phyloP scores from a whole-genome alignment of 257 asterid genomes.

The Paulownia fortunei region DNA sequence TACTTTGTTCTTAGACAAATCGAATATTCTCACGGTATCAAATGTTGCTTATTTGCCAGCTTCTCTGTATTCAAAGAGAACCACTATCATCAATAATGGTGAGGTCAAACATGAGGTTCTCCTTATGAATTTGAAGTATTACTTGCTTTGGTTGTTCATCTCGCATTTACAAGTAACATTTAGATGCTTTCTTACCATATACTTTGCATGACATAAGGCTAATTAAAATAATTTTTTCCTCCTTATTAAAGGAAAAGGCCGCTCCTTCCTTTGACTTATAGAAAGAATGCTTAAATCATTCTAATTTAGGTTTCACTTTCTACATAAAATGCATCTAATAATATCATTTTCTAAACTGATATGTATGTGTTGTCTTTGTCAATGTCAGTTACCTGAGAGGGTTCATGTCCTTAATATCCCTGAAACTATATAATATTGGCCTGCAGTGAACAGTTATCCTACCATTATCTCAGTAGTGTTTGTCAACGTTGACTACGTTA shows the following conservation, averaged over 20 bases:
- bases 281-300: background rate
- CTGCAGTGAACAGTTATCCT: too few relatives aligned
- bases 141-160: background rate
- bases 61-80: too few relatives aligned
- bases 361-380: too few relatives aligned
- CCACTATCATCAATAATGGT: too few relatives aligned
- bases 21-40: background rate
- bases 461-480: too few relatives aligned
- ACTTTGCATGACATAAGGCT: background rate
- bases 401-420: too few relatives aligned
- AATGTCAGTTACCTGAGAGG: too few relatives aligned
- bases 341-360: background rate
- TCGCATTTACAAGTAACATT: background rate
- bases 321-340: background rate
- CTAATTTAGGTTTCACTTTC: background rate
- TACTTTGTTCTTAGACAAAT: background rate
- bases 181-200: background rate
- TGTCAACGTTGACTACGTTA: too few relatives aligned
- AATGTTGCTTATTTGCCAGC: too few relatives aligned
- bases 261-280: background rate
- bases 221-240: background rate
- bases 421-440: too few relatives aligned
- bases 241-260: background rate
- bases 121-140: too few relatives aligned
- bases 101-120: too few relatives aligned